phyloP scores from a whole-genome alignment of 495 filamentous ascomycete genomes.

The Aspergillus baeticus region DNA sequence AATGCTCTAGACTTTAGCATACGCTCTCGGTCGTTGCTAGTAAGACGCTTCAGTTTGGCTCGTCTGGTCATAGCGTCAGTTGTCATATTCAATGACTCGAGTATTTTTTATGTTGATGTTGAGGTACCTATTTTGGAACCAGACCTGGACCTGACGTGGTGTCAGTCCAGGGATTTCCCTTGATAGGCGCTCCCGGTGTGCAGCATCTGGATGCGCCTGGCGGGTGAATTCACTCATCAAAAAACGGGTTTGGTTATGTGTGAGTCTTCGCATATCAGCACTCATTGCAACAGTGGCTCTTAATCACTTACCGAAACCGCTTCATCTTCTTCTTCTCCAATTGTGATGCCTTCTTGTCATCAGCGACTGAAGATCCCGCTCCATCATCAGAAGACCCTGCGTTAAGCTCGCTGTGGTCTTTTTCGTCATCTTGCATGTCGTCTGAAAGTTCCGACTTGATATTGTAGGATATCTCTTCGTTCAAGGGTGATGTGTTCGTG shows the following conservation, averaged over 20 bases:
- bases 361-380: slow-evolving; percentile 25
- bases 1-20: slow-evolving; percentile 92
- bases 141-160: slow-evolving; percentile 94
- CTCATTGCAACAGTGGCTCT: not conserved
- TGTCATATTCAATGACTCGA: not conserved
- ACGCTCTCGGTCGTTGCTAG: slow-evolving; percentile 86
- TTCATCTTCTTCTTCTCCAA: slow-evolving; percentile 92
- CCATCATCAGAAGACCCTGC: slow-evolving; percentile 37
- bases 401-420: slow-evolving; percentile 22
- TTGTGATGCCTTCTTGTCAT: slow-evolving; percentile 27
- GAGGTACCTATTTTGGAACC: slow-evolving; percentile 94
- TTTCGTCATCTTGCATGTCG: slow-evolving; percentile 17
- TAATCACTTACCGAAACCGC: slow-evolving; percentile 71
- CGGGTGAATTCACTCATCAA: slow-evolving; percentile 97
- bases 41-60: slow-evolving; percentile 93
- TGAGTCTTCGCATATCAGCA: slow-evolving; percentile 59
- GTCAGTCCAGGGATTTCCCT: slow-evolving; percentile 91
- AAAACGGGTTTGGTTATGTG: slow-evolving; percentile 94
- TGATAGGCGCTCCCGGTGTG: slow-evolving; percentile 85
- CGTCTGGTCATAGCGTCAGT: slow-evolving; percentile 51
- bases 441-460: slow-evolving; percentile 19
- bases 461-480: slow-evolving; percentile 20
- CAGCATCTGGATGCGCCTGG: slow-evolving; percentile 92
- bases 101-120: slow-evolving; percentile 14
- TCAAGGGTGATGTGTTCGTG: slow-evolving; percentile 15